Conservation (phyloP, 768 basidiomycete genomes). For the Collybiopsis luxurians region DNA sequence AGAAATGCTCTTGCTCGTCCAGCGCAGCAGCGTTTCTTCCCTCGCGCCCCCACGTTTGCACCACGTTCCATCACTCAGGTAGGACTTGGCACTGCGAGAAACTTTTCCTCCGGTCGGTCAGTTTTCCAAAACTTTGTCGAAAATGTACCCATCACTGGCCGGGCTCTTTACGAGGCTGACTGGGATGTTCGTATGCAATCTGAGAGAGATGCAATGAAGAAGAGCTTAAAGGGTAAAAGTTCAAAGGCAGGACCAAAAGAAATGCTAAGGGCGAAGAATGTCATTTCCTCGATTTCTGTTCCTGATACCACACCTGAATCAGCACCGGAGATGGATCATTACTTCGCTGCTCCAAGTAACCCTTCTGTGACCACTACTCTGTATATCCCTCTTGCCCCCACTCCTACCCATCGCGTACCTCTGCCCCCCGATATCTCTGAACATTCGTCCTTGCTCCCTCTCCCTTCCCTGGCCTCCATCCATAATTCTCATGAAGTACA, state of each 20-base stretch:
- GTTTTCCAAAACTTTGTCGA: constrained; percentile 79
- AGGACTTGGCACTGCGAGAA: constrained; percentile 73
- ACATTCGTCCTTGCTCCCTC: constrained; percentile 46
- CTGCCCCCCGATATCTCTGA: constrained; percentile 33
- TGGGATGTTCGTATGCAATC: constrained; percentile 57
- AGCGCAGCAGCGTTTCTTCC: constrained; percentile 49
- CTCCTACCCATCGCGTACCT: constrained; percentile 64
- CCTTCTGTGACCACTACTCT: constrained; percentile 59
- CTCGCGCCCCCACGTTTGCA: constrained; percentile 45
- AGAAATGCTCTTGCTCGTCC: constrained; percentile 49
- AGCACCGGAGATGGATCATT: constrained; percentile 49
- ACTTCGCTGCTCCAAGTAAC: constrained; percentile 46
- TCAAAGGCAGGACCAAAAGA: constrained; percentile 27
- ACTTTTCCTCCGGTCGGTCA: constrained; percentile 70
- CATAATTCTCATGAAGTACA: constrained; percentile 57
- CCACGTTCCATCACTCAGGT: constrained; percentile 59
- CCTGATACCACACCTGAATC: constrained; percentile 21
- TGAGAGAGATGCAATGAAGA: constrained; percentile 32
- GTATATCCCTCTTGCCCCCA: constrained; percentile 75
- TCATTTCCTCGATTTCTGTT: background rate
- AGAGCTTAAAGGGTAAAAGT: constrained; percentile 21
- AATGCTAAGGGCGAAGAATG: constrained; percentile 28
- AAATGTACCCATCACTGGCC: constrained; percentile 74
- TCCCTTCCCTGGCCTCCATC: constrained; percentile 47
- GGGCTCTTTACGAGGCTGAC: constrained; percentile 75